Conservation (phyloP, 169 alveolate genomes). For the Plasmodium fragile region DNA sequence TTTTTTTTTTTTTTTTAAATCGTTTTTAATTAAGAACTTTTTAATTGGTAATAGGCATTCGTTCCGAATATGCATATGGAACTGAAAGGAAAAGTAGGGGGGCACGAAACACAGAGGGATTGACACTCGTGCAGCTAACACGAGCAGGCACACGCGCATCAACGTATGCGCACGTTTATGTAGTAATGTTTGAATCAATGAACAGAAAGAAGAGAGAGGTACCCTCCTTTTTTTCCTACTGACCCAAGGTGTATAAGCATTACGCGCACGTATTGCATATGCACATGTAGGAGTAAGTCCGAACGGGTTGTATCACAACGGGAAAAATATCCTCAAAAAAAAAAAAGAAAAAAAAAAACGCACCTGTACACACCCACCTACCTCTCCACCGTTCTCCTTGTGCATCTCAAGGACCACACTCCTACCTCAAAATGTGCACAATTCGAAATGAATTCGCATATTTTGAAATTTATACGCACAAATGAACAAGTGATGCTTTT, state of each 20-base stretch:
- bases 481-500: conserved; percentile 4
- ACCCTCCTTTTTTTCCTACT: neutral
- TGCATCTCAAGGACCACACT: neutral
- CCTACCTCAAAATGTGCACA: conserved; percentile 15
- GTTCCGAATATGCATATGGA: conserved; percentile 4
- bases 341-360: neutral
- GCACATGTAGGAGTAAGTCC: neutral
- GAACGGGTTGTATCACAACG: neutral
- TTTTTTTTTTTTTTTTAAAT: conserved; percentile 17
- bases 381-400: neutral
- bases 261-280: neutral
- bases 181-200: neutral
- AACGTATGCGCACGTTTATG: neutral
- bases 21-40: conserved; percentile 15
- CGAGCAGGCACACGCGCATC: neutral
- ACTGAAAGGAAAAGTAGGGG: neutral
- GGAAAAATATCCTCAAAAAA: neutral
- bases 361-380: neutral
- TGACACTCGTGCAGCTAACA: neutral
- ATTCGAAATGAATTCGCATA: neutral
- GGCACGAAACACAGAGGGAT: neutral
- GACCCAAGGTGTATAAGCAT: neutral
- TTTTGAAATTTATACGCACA: conserved; percentile 1
- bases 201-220: neutral
- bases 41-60: neutral